Evolutionary conservation across 1,284 basidiomycete genomes (phyloP).

Genomic region (Ceratobasidium sp.): DNA sequence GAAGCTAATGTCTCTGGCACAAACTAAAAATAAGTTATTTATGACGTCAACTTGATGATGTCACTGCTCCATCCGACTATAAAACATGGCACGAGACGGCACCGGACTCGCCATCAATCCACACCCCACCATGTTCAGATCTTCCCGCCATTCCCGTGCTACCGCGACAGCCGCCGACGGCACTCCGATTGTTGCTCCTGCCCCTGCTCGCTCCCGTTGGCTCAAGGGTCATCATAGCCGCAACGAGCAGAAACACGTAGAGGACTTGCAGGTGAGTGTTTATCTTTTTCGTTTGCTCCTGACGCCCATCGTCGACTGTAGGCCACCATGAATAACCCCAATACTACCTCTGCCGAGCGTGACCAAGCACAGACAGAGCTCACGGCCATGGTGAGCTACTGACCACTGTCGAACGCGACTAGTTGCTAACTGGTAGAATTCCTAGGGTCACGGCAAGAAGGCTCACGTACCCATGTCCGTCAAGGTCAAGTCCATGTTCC

Average conservation of each 20-base stretch:
- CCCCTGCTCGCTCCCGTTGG: conserved; percentile 33
- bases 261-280: conserved; percentile 12
- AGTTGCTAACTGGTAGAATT: not conserved
- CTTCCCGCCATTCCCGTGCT: conserved; percentile 16
- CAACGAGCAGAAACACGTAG: conserved; percentile 29
- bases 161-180: conserved; percentile 14
- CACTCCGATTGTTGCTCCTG: not conserved
- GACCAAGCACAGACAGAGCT: conserved; percentile 37
- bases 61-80: conserved; percentile 6
- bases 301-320: not conserved
- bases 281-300: not conserved
- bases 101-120: not conserved
- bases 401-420: not conserved
- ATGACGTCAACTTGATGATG: conserved; percentile 21
- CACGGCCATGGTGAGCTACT: conserved; percentile 25
- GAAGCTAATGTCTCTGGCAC: not conserved
- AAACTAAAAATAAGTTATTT: not conserved
- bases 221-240: conserved; percentile 28
- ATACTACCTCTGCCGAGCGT: conserved; percentile 19
- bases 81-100: conserved; percentile 6
- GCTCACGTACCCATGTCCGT: conserved; percentile 37
- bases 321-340: conserved; percentile 29
- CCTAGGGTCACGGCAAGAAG: conserved; percentile 26
- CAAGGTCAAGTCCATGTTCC: conserved; percentile 42
- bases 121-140: conserved; percentile 23